Base-by-base conservation (phyloP, 805 yeast genomes). In the Kodamaea nitidulidarum region DNA sequence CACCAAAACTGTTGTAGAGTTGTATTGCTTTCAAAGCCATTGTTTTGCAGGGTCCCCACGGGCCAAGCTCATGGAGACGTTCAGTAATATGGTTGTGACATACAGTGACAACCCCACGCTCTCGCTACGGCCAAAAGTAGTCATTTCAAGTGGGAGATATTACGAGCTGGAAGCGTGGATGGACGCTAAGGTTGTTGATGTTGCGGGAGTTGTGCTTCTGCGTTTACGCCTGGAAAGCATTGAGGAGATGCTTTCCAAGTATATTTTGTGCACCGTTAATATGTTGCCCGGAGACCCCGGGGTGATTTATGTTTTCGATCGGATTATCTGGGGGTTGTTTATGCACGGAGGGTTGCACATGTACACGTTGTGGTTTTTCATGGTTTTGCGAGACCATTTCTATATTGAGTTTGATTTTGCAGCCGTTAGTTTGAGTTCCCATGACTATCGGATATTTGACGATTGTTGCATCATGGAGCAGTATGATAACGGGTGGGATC, bases 281-380 rank as follows among this genome's bases (percentile, higher is more conserved):
- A 60, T 54, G 41, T 45, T 56, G 1, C 40, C 46, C 1, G 76
- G 71, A 41, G 76, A 74, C 48, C 65, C 72, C 0, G 39, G 53
- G 1, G 49, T 60, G 2, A 36, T 60, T 3, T 30, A 32, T 15
- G 29, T 71, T 4, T 62, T 66, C 35, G 65, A 69, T 31, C 58
- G 63, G 21, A 57, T 76, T 1, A 38, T 73, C 1, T 65, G 71
- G 60, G 73, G 72, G 0, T 42, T 74, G 7, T 28, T 71, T 6
- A 45, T 74, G 32, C 63, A 60, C 41, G 80, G 80, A 11, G 74
- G 71, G 1, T 50, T 66, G 18, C 73, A 70, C 41, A 17, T 72
- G 7, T 65, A 60, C 32, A 51, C 65, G 2, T 45, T 75, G 14
- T 65, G 71, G 69, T 63, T 72, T 31, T 72, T 75, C 46, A 58